Conservation (phyloP, 2,329 filamentous ascomycete species). For the Penicillium sp. region DNA sequence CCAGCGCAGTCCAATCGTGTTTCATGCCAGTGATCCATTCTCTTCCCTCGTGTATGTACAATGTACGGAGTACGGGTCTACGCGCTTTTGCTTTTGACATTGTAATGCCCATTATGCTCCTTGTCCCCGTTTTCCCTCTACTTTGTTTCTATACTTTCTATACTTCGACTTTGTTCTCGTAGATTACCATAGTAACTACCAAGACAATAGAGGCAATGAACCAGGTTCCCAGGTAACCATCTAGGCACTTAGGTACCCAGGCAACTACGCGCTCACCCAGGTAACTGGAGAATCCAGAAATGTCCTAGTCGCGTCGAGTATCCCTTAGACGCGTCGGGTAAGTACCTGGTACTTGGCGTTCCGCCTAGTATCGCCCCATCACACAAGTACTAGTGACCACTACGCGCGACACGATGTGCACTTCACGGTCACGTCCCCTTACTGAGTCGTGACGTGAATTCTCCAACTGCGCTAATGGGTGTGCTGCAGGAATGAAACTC, state of each 20-base stretch:
- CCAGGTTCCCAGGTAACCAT: background rate
- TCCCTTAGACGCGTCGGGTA: conserved; percentile 15
- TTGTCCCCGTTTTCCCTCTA: background rate
- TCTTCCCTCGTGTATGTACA: background rate
- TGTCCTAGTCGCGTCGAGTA: conserved; percentile 4
- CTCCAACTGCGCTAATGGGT: background rate
- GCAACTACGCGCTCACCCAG: background rate
- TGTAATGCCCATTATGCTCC: background rate
- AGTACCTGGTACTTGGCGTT: conserved; percentile 5
- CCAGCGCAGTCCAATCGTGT: conserved; percentile 8
- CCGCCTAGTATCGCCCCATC: background rate
- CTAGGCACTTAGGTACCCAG: background rate
- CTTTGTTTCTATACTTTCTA: background rate
- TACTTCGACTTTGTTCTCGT: background rate
- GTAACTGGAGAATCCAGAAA: background rate
- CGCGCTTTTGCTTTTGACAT: background rate
- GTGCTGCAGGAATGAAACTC: conserved; percentile 1
- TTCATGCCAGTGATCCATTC: conserved; percentile 3
- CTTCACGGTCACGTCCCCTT: conserved; percentile 1
- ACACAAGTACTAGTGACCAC: conserved; percentile 5
- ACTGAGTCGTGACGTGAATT: conserved; percentile 1
- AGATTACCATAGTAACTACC: no score
- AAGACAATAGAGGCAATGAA: no score
- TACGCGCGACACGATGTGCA: conserved; percentile 1
- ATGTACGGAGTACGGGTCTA: background rate